These are phyloP conservation scores for Penicillium sp. DNA, from an alignment of 2,329 filamentous ascomycete species.

Conservation along the genomic window DNA sequence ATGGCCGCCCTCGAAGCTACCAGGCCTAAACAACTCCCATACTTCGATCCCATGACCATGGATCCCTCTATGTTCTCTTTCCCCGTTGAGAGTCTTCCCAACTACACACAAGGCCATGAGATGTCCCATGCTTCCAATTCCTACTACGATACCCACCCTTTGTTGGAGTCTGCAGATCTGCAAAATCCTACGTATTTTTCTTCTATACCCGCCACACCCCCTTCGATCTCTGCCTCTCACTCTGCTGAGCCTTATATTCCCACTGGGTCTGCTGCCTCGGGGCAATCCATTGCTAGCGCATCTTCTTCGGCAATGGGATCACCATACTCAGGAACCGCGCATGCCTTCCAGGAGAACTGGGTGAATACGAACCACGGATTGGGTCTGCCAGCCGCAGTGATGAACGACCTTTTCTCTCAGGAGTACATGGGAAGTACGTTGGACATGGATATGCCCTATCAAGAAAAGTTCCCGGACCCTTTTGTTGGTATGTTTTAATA, in stretches of 20 bases:
- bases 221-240: conserved; percentile 31
- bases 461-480: conserved; percentile 44
- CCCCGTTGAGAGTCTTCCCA: conserved; percentile 28
- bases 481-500: conserved; percentile 34
- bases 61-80: conserved; percentile 36
- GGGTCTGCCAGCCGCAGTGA: conserved; percentile 64
- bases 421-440: conserved; percentile 50
- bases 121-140: conserved; percentile 24
- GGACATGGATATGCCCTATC: conserved; percentile 45
- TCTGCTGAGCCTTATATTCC: conserved; percentile 50
- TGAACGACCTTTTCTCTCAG: conserved; percentile 58
- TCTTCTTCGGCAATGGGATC: conserved; percentile 68
- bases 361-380: conserved; percentile 53
- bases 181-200: conserved; percentile 30
- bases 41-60: conserved; percentile 35
- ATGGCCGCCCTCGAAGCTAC: conserved; percentile 36
- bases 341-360: conserved; percentile 62
- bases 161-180: conserved; percentile 31
- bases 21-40: conserved; percentile 31
- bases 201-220: conserved; percentile 36
- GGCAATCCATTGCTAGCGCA: conserved; percentile 56
- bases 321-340: conserved; percentile 62
- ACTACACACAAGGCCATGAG: conserved; percentile 24
- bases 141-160: conserved; percentile 31
- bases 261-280: conserved; percentile 62